Evolutionary conservation across 2,329 filamentous ascomycete species (phyloP).

Genomic region (Trichothecium roseum): DNA sequence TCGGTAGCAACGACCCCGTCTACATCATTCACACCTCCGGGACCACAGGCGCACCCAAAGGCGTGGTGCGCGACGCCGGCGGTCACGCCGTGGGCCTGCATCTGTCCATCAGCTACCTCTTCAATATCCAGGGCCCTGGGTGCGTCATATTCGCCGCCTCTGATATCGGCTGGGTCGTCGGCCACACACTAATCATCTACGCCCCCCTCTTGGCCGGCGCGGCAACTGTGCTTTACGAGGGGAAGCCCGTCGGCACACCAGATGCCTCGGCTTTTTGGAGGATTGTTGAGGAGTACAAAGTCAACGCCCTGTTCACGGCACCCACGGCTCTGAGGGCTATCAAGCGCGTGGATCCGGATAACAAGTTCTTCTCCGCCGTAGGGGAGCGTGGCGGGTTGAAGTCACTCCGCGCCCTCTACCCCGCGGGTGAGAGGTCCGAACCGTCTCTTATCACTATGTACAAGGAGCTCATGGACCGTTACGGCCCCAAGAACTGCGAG

Average conservation of each 20-base stretch:
- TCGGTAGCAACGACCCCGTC: conserved; percentile 67
- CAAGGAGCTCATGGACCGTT: conserved; percentile 56
- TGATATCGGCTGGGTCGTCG: conserved; percentile 76
- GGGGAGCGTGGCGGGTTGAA: conserved; percentile 63
- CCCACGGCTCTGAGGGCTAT: conserved; percentile 83
- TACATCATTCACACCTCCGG: conserved; percentile 88
- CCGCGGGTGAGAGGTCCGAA: conserved; percentile 84
- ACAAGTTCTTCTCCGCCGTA: conserved; percentile 49
- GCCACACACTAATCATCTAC: conserved; percentile 76
- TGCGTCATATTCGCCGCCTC: conserved; percentile 67
- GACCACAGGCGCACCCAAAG: conserved; percentile 75
- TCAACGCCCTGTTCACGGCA: conserved; percentile 77
- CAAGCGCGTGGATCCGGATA: conserved; percentile 72
- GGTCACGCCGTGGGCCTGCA: conserved; percentile 81
- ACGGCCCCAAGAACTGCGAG: conserved; percentile 51
- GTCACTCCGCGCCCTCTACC: conserved; percentile 63
- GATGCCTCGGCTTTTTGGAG: conserved; percentile 85
- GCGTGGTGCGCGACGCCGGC: conserved; percentile 70
- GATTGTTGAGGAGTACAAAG: conserved; percentile 73
- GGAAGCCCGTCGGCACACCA: conserved; percentile 86
- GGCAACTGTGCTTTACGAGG: conserved; percentile 81
- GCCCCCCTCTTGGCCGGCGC: conserved; percentile 77
- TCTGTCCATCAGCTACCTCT: conserved; percentile 72
- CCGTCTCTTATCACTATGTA: conserved; percentile 77
- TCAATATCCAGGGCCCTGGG: conserved; percentile 71